Evolutionary conservation across 345 rosid genomes (phyloP), one percentile per base, ranked within the genome.

Genomic region (Cochlearia excelsa): DNA sequence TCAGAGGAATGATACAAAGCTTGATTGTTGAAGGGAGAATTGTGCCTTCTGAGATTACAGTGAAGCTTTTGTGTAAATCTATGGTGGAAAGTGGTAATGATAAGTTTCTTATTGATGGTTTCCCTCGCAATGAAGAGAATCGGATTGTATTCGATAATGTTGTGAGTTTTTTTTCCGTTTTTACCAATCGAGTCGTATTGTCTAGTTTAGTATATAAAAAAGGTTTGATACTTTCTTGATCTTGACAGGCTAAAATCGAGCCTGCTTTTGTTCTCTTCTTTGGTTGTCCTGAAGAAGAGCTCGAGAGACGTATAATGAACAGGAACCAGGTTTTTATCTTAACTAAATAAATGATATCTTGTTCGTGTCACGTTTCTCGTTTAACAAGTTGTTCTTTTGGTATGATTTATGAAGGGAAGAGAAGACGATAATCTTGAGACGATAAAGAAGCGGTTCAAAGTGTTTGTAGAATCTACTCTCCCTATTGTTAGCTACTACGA

Each of bases 101-200:
- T 64, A 90, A 79, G 49, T 85, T 85, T 56, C 79, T 90, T 49
- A 84, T 87, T 57, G 95, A 87, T 78, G 97, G 91, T 6, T 90
- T 90, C 72, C 97, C 96, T 71, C 82, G 96, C 7, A 81, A 90
- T 67, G 97, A 90, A 78, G 91, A 85, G 68, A 90, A 87, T 72
- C 86, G 87, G 39, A 81, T 82, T 4, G 89, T 91, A 33, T 90
- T 87, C 74, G 96, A 85, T 57, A 77, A 54, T 56, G 82, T 79
- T 66, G 96, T 84, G 75, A 83, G 88, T 5, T 16, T 9, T 1
- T 4, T 23, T 47, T 35, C 35, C 34, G 7, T 47, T 35, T 9
- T 46, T 37, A 0, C 9, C 2, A 45, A 4, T 11, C 9, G 45
- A 51, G 23, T 40, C 11, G 46, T 40, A 53, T 0, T 33, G 7